These are phyloP conservation scores for Phytophthora nicotianae DNA, from an alignment of 352 stramenopile genomes.

Conservation along the genomic window DNA sequence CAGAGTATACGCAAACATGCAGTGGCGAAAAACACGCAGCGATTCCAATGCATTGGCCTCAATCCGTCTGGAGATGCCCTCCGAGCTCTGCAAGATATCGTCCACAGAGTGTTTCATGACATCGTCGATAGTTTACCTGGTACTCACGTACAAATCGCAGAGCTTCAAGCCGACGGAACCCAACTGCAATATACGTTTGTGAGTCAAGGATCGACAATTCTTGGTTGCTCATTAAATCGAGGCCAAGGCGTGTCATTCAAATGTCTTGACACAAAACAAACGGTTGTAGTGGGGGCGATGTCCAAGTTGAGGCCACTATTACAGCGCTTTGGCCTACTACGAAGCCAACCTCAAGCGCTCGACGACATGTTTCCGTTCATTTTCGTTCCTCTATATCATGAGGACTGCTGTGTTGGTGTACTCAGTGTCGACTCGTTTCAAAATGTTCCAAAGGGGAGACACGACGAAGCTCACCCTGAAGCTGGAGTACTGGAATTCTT, in stretches of 20 bases:
- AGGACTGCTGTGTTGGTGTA: conserved; percentile 65
- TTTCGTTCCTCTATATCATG: conserved; percentile 69
- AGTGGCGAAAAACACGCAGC: conserved; percentile 16
- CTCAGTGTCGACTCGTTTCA: conserved; percentile 67
- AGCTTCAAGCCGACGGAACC: conserved; percentile 51
- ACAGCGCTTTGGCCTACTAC: conserved; percentile 25
- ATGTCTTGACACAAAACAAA: conserved; percentile 50
- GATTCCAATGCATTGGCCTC: conserved; percentile 47
- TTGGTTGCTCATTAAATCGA: conserved; percentile 36
- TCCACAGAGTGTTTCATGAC: conserved; percentile 48
- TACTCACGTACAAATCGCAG: conserved; percentile 57
- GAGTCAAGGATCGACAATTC: conserved; percentile 41
- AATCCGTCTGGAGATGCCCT: conserved; percentile 62
- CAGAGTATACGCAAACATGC: conserved; percentile 28
- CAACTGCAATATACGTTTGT: conserved; percentile 63
- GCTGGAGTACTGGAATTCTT: conserved; percentile 64
- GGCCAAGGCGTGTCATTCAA: conserved; percentile 61
- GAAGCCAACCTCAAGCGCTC: conserved; percentile 1
- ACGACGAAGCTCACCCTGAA: conserved; percentile 70
- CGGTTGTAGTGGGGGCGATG: conserved; percentile 42
- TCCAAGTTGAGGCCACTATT: conserved; percentile 45
- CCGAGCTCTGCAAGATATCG: conserved; percentile 48
- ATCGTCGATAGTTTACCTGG: conserved; percentile 57
- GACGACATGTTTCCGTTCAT: conserved; percentile 53
- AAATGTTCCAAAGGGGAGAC: conserved; percentile 56